Base-by-base conservation (phyloP, 805 yeast genomes). In the Candida loeiensis region DNA sequence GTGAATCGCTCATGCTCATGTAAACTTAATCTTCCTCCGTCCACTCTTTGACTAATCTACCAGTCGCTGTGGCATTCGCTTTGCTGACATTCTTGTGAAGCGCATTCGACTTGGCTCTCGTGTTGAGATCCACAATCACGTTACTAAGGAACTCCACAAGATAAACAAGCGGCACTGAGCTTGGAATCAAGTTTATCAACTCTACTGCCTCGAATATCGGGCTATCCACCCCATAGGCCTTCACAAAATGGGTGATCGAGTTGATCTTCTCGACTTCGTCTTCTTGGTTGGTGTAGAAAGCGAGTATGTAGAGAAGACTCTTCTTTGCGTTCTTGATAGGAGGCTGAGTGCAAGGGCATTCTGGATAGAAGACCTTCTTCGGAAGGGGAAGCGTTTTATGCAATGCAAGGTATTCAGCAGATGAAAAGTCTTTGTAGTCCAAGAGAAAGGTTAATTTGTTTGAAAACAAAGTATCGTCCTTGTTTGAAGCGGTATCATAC, bases 321-420 rank as follows among this genome's bases (percentile, higher is more conserved):
- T 27, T 15, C 14, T 36, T 21, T 13, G 39, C 25, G 9, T 14
- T 27, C 39, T 21, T 28, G 30, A 17, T 2, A 19, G 32, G 14
- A 11, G 32, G 12, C 4, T 12, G 20, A 13, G n/a, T n/a, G n/a
- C 6, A n/a, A n/a, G 8, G 13, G 13, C 17, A 11, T 13, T 12
- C 17, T 4, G 22, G 12, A 14, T 36, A 36, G 11, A 19, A 36
- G n/a, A 34, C 25, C 4, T 15, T 16, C 20, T 13, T 21, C 13
- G 36, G 38, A 1, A 15, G 22, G 11, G 65, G 63, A 5, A 59
- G 44, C 7, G 39, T 39, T 3, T 48, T 51, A 30, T 49, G 35
- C 1, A 60, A 22, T 0, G 63, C 64, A 31, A 50, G 46, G 37
- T 49, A 52, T 35, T 69, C 74, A 3, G 72, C 71, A 4, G 58